Base-by-base conservation (phyloP, 1,284 basidiomycete genomes). In the Coniophora puteana region DNA sequence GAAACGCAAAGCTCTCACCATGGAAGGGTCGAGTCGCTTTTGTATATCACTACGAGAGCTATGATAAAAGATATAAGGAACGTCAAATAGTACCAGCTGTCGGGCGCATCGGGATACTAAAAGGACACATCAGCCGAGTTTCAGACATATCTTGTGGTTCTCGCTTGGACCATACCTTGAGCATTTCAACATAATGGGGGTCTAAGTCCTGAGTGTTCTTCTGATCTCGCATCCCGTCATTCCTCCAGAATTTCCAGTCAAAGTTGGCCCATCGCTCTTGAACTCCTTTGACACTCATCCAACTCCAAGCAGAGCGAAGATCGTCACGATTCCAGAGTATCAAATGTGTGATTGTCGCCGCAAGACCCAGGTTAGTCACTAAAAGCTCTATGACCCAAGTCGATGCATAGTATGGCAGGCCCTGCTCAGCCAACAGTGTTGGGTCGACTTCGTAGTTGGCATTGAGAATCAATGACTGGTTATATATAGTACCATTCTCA, bases 121-220 rank as follows among this genome's bases (percentile, higher is more conserved):
- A 38, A 21, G 6, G 7, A 27, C 5, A 10, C 27, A 8, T 17
- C 6, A 11, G n/a, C 39, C 21, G 4, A 17, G 1, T 13, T 10
- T 29, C 12, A 20, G 8, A n/a, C n/a, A n/a, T n/a, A n/a, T n/a
- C n/a, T n/a, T n/a, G n/a, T n/a, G n/a, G 22, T 27, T 21, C 21
- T 18, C 14, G 13, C 33, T 4, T 13, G 18, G 28, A 8, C 12
- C 58, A 40, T 14, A 68, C 71, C 62, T 72, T 72, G 17, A 74
- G 60, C 74, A 78, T 78, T 48, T 74, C 56, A n/a, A 59, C 60
- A 43, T 76, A 77, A 50, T 78, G 76, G 13, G 74, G 74, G 46
- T 78, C 76, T 8, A 69, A 48, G 23, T 65, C 61, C 26, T 62
- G 54, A 26, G 59, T 52, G 5, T 49, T 49, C 2, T 46, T 40